Base-by-base conservation (phyloP, 208 protist genomes). In the Acanthamoeba sp. region DNA sequence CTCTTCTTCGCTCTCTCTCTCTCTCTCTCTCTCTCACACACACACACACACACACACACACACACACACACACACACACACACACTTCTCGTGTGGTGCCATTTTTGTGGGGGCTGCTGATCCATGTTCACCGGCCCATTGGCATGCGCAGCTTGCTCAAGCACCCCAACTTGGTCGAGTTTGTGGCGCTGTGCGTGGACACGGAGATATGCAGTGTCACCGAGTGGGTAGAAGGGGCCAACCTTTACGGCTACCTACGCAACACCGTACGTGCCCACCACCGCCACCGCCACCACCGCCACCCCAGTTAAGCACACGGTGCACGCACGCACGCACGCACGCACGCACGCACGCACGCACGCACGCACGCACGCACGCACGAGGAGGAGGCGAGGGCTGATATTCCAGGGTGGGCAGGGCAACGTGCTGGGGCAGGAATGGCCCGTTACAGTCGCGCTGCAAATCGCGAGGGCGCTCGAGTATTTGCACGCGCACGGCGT, bases 171-270 rank as follows among this genome's bases (percentile, higher is more conserved):
- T 7, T 88, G 38, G 40, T 27, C 24, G 80, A 62, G 27, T 88
- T 88, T 52, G 50, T 88, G 50, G 80, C 80, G 1, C 22, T 88
- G 40, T 88, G 80, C 50, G 48, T 62, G 2, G 50, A 88, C 36
- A 62, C 40, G 5, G 80, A 88, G 42, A 62, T 88, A 3, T 88
- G 80, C 48, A 88, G 48, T 45, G 80, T 88, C 4, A 64, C 45
- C n/a, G 80, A 88, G 80, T 62, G 50, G 48, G 27, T 88, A 1
- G 50, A 88, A 20, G 80, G 80, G 18, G 50, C 80, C 42, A 88
- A 50, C 27, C 80, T 88, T n/a, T 88, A 88, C 80, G 80, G 80
- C 80, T 52, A 52, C 48, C 50, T 88, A 1, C 80, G 80, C 69
- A 78, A 78, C 29, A 12, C 69, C 38, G 69, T 78, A 73, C 34